A percentile compares a stretch with the other conserved stretches of the same genome.
These are phyloP conservation scores for Linnemannia elongata DNA, from an alignment of 192 early-diverging fungal species.

Conservation along the genomic window DNA sequence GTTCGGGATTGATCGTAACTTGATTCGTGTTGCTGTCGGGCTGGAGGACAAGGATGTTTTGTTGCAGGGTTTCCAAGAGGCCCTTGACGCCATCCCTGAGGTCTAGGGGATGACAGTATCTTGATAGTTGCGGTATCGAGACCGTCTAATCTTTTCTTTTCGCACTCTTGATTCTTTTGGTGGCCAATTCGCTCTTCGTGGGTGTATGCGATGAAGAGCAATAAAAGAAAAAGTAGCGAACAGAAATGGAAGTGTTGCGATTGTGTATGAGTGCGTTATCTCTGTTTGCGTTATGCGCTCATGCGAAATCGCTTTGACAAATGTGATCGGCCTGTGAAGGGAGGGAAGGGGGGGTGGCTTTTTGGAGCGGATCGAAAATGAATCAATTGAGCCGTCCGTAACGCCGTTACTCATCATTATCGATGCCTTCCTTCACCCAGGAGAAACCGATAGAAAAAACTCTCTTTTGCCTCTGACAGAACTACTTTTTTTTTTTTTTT, in stretches of 20 bases:
- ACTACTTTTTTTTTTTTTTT: neutral
- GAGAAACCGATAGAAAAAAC: neutral
- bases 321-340: neutral
- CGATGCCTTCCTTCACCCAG: neutral
- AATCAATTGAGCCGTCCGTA: neutral
- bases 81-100: conserved; percentile 71
- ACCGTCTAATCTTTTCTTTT: neutral
- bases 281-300: neutral
- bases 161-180: neutral
- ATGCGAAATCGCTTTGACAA: neutral
- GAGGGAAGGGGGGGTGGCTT: neutral
- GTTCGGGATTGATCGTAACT: conserved; percentile 79
- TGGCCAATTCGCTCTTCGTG: neutral
- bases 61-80: conserved; percentile 77
- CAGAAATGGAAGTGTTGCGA: neutral
- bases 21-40: conserved; percentile 93
- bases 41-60: conserved; percentile 82
- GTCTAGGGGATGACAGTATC: neutral
- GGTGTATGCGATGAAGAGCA: neutral
- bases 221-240: neutral
- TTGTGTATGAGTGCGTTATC: neutral
- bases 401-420: neutral
- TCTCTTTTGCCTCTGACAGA: neutral
- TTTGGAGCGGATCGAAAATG: neutral
- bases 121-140: too few species aligned